phyloP scores from a whole-genome alignment of 805 yeast genomes.

The Suhomyces pyralidae region DNA sequence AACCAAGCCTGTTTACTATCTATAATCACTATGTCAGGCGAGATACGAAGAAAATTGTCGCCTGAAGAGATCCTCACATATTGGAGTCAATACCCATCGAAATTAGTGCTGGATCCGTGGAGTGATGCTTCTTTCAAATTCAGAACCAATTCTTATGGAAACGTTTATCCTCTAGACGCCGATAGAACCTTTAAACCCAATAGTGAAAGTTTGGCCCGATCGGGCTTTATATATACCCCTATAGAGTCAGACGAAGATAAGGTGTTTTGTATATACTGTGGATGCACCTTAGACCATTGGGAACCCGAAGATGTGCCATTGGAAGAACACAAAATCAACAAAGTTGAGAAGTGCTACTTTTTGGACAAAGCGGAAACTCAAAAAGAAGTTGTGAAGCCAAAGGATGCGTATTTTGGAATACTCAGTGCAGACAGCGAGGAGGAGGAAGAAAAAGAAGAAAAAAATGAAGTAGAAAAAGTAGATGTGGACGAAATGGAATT shows the following conservation, averaged over 20 bases:
- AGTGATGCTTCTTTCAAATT: slow-evolving; percentile 1
- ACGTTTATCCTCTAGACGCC: slow-evolving; percentile 6
- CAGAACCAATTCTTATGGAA: slow-evolving; percentile 8
- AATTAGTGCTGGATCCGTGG: slow-evolving; percentile 6
- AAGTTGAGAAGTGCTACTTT: slow-evolving; percentile 10
- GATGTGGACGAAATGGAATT: not conserved
- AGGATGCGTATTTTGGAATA: slow-evolving; percentile 1
- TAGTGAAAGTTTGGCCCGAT: slow-evolving; percentile 33
- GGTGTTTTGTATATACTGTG: slow-evolving; percentile 31
- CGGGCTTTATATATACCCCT: slow-evolving; percentile 43
- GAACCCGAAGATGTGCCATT: slow-evolving; percentile 61
- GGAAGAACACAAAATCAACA: slow-evolving; percentile 46
- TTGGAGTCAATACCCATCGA: slow-evolving; percentile 9
- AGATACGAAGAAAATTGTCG: slow-evolving; percentile 7
- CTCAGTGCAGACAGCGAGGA: slow-evolving; percentile 1
- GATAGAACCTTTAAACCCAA: not conserved
- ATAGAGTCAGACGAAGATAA: slow-evolving; percentile 28
- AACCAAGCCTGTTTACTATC: slow-evolving; percentile 9
- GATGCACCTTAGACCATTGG: slow-evolving; percentile 47
- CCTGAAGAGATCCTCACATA: slow-evolving; percentile 1
- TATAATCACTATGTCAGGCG: slow-evolving; percentile 9
- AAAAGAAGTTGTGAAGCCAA: not conserved
- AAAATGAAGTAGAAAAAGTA: not conserved
- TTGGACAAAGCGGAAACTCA: not conserved
- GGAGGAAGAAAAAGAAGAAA: not conserved